Evolutionary conservation across 2,329 filamentous ascomycete genomes (phyloP), one percentile per base, ranked within the genome.

Genomic region (Bertia moriformis): DNA sequence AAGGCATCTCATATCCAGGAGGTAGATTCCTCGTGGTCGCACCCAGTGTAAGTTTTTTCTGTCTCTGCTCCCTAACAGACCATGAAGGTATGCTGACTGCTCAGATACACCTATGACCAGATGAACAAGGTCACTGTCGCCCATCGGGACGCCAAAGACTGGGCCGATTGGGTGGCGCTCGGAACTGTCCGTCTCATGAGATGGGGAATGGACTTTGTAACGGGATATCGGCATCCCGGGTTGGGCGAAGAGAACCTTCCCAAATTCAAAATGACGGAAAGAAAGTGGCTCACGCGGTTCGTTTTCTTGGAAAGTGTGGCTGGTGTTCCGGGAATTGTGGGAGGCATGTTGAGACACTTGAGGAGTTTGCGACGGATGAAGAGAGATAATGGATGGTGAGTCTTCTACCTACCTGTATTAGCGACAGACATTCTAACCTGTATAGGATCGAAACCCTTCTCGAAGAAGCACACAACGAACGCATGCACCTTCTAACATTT

Each of bases 401-500:
- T 37, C 43, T 32, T 42, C 37, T 37, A 2, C 17, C 18, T 22
- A 24, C n/a, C 24, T 10, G 24, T n/a, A 10, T 29, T n/a, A n/a
- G 24, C 24, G n/a, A n/a, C 15, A 2, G 18, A 19, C 7, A 13
- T 39, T 18, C 12, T 38, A 38, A 2, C 38, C 45, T 37, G 38
- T 18, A 4, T 39, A 71, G 83, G 85, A 96, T 98, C 54, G 87
- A 93, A 60, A 89, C 84, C 1, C 66, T 94, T 5, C 71, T 94
- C 1, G 86, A 93, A 57, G 86, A 93, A 62, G 83, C 79, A 45
- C 93, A 85, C 61, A 94, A 94, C 56, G 87, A 94, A 59, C 71
- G 88, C 18, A 95, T 96, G 87, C 86, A 93, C 51, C 73, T 93
- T 1, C 64, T 93, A 19, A 91, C 84, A 0, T 95, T 96, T 59